These are phyloP conservation scores for Crithidia bombi DNA, from an alignment of 208 protist species.

Conservation along the genomic window DNA sequence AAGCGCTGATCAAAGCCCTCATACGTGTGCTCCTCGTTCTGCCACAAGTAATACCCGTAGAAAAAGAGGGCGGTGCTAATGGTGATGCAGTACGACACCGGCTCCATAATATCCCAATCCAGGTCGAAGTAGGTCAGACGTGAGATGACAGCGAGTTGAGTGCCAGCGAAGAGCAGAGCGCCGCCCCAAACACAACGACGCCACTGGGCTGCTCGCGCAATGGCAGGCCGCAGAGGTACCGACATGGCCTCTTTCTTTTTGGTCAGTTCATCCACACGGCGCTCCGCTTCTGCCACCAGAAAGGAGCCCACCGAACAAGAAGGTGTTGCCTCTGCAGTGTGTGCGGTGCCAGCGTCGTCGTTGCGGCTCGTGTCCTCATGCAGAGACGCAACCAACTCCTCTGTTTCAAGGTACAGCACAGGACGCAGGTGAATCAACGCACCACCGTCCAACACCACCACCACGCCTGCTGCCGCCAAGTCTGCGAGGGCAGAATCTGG, in stretches of 20 bases:
- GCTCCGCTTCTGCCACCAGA: conserved; percentile 48
- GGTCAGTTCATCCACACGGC: conserved; percentile 39
- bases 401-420: conserved; percentile 53
- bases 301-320: conserved; percentile 20
- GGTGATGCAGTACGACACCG: conserved; percentile 80
- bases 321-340: neutral
- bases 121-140: conserved; percentile 90
- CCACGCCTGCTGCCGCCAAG: conserved; percentile 52
- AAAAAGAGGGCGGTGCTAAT: conserved; percentile 67
- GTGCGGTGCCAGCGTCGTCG: neutral
- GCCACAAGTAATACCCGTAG: conserved; percentile 68
- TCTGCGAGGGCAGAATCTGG: conserved; percentile 42
- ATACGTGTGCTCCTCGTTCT: conserved; percentile 61
- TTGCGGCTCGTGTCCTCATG: neutral
- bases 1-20: conserved; percentile 56
- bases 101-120: conserved; percentile 93
- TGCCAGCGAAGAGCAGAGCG: conserved; percentile 58
- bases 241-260: conserved; percentile 47
- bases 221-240: conserved; percentile 42
- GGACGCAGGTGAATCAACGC: conserved; percentile 64
- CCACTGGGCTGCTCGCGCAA: conserved; percentile 57
- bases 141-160: conserved; percentile 77
- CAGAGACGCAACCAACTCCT: conserved; percentile 16
- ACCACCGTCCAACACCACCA: conserved; percentile 60
- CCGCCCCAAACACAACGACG: conserved; percentile 67